Percentiles rank a stretch among this genome's conserved stretches.
phyloP scores from a whole-genome alignment of 495 filamentous ascomycete genomes.

The Xylaria scruposa region DNA sequence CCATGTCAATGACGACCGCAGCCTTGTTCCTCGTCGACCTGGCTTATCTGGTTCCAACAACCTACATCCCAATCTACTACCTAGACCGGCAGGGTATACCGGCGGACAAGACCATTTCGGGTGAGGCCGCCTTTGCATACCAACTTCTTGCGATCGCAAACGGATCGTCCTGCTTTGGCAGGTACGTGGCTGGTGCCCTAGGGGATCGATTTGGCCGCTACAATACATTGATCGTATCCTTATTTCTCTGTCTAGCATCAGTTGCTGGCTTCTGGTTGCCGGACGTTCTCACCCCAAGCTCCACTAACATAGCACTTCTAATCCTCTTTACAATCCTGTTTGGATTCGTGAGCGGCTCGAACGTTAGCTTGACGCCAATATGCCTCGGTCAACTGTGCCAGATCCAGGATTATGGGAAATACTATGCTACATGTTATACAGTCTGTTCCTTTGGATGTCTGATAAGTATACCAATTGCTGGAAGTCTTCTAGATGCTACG shows the following conservation, averaged over 20 bases:
- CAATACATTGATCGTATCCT: conserved; percentile 60
- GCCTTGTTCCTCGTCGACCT: conserved; percentile 44
- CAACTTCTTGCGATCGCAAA: conserved; percentile 64
- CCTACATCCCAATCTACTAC: conserved; percentile 46
- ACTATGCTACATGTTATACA: conserved; percentile 86
- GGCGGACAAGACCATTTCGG: conserved; percentile 49
- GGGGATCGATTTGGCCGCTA: conserved; percentile 66
- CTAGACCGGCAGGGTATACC: conserved; percentile 30
- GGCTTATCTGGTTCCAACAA: conserved; percentile 40
- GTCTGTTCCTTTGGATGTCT: conserved; percentile 87
- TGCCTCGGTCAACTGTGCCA: conserved; percentile 91
- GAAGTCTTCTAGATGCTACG: conserved; percentile 66
- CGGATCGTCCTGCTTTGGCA: conserved; percentile 65
- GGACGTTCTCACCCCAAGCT: conserved; percentile 39
- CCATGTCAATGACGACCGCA: conserved; percentile 21
- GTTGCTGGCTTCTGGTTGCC: conserved; percentile 83
- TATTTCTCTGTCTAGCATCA: conserved; percentile 68
- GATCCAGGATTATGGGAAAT: conserved; percentile 82
- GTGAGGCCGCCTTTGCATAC: conserved; percentile 62
- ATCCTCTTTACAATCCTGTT: conserved; percentile 79
- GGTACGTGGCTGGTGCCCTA: conserved; percentile 70
- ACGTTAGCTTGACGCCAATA: conserved; percentile 84
- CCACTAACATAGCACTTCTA: conserved; percentile 62
- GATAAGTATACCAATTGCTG: conserved; percentile 88
- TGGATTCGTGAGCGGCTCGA: conserved; percentile 85